Evolutionary conservation across 2,329 filamentous ascomycete species (phyloP).

Genomic region (Fusarium sp.): DNA sequence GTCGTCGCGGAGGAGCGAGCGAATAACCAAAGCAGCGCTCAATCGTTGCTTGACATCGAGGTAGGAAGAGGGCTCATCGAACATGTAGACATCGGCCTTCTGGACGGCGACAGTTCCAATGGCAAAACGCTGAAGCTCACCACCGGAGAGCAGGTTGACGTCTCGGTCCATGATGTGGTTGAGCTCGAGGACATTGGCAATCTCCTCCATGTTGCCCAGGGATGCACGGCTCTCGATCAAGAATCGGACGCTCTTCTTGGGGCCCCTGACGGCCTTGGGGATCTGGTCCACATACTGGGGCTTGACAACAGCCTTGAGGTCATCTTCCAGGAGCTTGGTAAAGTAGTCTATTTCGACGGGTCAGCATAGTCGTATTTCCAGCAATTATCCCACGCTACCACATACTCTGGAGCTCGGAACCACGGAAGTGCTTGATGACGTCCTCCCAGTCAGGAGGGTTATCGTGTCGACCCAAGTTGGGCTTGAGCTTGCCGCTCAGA

Average conservation of each 20-base stretch:
- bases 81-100: conserved; percentile 99
- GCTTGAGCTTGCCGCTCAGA: conserved; percentile 97
- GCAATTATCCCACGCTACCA: conserved; percentile 18
- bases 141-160: conserved; percentile 91
- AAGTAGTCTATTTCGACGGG: conserved; percentile 80
- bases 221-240: conserved; percentile 84
- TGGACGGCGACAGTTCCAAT: conserved; percentile 97
- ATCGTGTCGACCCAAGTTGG: conserved; percentile 94
- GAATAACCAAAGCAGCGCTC: conserved; percentile 91
- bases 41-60: conserved; percentile 99
- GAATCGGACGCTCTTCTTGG: conserved; percentile 83
- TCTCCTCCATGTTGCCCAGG: conserved; percentile 85
- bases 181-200: conserved; percentile 88
- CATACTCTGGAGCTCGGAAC: conserved; percentile 96
- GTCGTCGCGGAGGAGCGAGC: conserved; percentile 87
- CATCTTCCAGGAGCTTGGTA: conserved; percentile 96
- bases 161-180: conserved; percentile 94
- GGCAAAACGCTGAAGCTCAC: conserved; percentile 97
- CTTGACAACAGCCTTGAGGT: conserved; percentile 98
- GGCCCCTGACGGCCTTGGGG: conserved; percentile 88
- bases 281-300: conserved; percentile 99
- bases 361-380: neutral
- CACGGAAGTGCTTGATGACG: conserved; percentile 97
- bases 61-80: conserved; percentile 98
- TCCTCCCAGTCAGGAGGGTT: conserved; percentile 99